Conservation (phyloP, 1,139 yeast species). For the Candida neerlandica region DNA sequence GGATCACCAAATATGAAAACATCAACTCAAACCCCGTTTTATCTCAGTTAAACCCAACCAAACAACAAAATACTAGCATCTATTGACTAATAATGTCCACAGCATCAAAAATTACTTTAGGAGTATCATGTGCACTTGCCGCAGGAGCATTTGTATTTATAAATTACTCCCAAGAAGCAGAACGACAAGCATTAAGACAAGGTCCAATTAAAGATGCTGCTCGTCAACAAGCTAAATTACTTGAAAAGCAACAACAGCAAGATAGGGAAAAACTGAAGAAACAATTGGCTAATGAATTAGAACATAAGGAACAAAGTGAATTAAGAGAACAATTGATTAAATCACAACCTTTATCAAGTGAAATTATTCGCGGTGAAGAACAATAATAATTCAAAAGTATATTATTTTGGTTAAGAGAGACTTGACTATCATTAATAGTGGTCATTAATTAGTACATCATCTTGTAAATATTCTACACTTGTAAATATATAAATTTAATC, state of each 20-base stretch:
- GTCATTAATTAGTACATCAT: no score
- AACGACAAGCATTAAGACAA: constrained; percentile 68
- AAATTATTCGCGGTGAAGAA: constrained; percentile 40
- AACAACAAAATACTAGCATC: not conserved
- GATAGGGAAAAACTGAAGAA: constrained; percentile 29
- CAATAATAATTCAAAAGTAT: no score
- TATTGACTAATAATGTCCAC: constrained; percentile 55
- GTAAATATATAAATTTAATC: not conserved
- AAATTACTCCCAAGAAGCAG: constrained; percentile 66
- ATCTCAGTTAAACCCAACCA: not conserved
- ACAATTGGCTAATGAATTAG: constrained; percentile 60
- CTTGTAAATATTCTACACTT: not conserved
- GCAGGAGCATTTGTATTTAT: constrained; percentile 64
- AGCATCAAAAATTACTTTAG: constrained; percentile 72
- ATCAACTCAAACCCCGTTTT: constrained; percentile 6
- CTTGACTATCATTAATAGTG: no score
- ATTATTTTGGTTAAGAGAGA: no score
- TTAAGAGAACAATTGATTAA: constrained; percentile 63
- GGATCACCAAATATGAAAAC: no score
- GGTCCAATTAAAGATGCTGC: constrained; percentile 82
- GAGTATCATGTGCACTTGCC: constrained; percentile 56
- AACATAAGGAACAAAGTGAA: constrained; percentile 74
- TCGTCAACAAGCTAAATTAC: constrained; percentile 49
- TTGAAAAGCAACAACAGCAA: constrained; percentile 1
- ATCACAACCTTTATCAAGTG: constrained; percentile 61